Evolutionary conservation across 495 filamentous ascomycete genomes (phyloP).

Genomic region (Thozetella sp.): DNA sequence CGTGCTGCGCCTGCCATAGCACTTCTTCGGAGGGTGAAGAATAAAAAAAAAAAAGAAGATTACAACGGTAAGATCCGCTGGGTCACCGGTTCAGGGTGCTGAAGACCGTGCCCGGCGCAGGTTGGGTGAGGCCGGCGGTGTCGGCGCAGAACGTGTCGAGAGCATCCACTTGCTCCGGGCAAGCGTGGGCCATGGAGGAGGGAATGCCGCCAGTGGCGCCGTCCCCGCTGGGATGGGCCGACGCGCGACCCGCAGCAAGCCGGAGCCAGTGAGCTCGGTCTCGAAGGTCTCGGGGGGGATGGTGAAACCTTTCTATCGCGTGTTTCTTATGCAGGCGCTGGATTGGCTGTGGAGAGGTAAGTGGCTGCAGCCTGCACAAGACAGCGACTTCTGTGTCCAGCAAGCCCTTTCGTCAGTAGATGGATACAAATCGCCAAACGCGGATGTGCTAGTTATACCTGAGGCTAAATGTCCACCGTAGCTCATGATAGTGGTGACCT

Average conservation of each 20-base stretch:
- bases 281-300: neutral
- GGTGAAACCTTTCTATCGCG: too few relatives aligned
- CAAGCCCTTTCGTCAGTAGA: too few relatives aligned
- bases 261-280: neutral
- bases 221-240: neutral
- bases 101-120: slow-evolving; percentile 32
- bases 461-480: too few relatives aligned
- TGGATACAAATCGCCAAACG: too few relatives aligned
- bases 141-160: slow-evolving; percentile 33
- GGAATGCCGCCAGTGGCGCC: neutral
- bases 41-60: slow-evolving; percentile 39
- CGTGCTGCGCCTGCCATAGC: too few relatives aligned
- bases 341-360: too few relatives aligned
- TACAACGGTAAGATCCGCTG: slow-evolving; percentile 20
- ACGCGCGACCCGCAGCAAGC: neutral
- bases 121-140: slow-evolving; percentile 27
- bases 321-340: too few relatives aligned
- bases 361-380: too few relatives aligned
- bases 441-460: too few relatives aligned
- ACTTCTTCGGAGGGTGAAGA: too few relatives aligned
- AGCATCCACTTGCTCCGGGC: slow-evolving; percentile 33
- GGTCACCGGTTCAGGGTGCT: slow-evolving; percentile 31
- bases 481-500: too few relatives aligned
- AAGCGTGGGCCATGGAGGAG: slow-evolving; percentile 12
- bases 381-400: too few relatives aligned